Evolutionary conservation across 1,139 yeast species (phyloP).

Genomic region (Pichia cactophila): DNA sequence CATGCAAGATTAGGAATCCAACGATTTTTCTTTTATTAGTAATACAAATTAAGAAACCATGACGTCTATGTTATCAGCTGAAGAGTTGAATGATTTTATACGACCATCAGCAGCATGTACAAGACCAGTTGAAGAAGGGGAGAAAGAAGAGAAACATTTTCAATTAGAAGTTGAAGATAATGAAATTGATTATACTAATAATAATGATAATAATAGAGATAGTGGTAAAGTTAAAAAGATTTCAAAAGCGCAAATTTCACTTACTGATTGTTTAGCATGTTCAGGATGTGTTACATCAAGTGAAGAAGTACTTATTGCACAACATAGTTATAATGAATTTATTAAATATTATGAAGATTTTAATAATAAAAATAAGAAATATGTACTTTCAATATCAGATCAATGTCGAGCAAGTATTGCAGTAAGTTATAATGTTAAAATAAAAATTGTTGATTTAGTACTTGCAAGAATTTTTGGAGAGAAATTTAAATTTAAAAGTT

Average conservation of each 20-base stretch:
- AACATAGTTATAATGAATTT: conserved; percentile 81
- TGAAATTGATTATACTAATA: conserved; percentile 61
- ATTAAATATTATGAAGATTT: conserved; percentile 44
- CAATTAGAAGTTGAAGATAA: conserved; percentile 40
- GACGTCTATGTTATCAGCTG: conserved; percentile 85
- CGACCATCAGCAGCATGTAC: conserved; percentile 93
- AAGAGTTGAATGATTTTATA: conserved; percentile 89
- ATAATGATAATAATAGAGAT: conserved; percentile 31
- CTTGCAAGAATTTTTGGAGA: conserved; percentile 50
- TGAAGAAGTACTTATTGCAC: conserved; percentile 84
- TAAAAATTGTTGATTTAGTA: conserved; percentile 54
- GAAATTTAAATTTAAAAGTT: conserved; percentile 60
- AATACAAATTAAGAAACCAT: conserved; percentile 29
- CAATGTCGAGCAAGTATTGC: conserved; percentile 83
- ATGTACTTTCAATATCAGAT: conserved; percentile 78
- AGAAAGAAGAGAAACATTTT: conserved; percentile 28
- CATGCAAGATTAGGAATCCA: too few species aligned
- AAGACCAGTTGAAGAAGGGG: conserved; percentile 59
- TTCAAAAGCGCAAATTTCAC: conserved; percentile 78
- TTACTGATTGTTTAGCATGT: conserved; percentile 93
- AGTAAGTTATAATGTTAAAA: conserved; percentile 47
- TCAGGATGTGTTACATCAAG: conserved; percentile 97
- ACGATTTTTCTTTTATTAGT: background rate
- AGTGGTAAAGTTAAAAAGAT: conserved; percentile 32
- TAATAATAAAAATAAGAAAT: conserved; percentile 26